phyloP scores from a whole-genome alignment of 1,139 yeast species.

The Nakaseomyces nivariensis region DNA sequence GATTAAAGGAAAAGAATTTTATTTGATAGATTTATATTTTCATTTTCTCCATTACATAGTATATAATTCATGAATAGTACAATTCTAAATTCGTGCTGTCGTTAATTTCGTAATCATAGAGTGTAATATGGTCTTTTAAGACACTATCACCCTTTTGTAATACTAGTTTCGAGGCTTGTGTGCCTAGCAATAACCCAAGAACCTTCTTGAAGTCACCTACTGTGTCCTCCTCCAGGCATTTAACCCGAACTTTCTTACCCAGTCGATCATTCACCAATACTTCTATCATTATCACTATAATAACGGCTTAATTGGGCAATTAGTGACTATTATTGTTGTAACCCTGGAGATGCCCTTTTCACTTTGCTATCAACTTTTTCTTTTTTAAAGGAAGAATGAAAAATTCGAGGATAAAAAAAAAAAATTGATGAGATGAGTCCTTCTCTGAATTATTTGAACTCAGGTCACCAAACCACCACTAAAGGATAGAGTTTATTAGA shows the following conservation, averaged over 20 bases:
- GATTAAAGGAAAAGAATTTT: background rate
- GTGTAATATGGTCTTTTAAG: conserved; percentile 77
- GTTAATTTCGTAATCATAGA: conserved; percentile 90
- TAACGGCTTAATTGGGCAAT: too few relatives aligned
- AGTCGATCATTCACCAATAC: conserved; percentile 44
- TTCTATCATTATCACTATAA: conserved; percentile 34
- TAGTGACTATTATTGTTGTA: background rate
- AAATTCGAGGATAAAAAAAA: too few relatives aligned
- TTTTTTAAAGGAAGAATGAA: background rate
- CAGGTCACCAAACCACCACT: too few relatives aligned
- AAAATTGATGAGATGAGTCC: too few relatives aligned
- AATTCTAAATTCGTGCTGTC: conserved; percentile 82
- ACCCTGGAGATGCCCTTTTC: background rate
- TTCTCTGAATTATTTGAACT: too few relatives aligned
- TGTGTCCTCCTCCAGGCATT: conserved; percentile 75
- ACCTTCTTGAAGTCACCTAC: conserved; percentile 89
- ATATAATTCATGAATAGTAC: conserved; percentile 44
- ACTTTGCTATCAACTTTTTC: background rate
- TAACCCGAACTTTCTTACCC: conserved; percentile 81
- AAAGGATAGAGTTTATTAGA: too few relatives aligned
- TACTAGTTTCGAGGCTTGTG: conserved; percentile 52
- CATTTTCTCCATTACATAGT: background rate
- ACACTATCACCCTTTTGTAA: conserved; percentile 72
- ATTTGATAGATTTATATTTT: background rate
- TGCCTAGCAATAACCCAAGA: conserved; percentile 57